Conservation (phyloP, 805 yeast genomes). For the Lachancea fermentati region DNA sequence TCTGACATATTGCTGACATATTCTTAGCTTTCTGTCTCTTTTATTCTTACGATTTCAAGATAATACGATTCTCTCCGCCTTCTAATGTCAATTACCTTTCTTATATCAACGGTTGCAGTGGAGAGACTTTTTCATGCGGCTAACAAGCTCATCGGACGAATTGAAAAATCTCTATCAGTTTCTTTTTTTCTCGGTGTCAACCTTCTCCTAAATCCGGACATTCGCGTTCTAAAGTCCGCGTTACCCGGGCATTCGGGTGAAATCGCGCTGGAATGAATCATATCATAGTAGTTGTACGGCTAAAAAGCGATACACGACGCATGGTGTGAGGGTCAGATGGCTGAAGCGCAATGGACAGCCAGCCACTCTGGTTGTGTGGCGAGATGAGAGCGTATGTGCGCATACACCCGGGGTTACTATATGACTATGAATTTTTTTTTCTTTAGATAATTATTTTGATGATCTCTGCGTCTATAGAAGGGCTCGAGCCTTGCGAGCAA, state of each 20-base stretch:
- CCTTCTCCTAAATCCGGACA: background rate
- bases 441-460: no score
- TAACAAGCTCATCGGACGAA: conserved; percentile 2
- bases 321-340: no score
- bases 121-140: conserved; percentile 1
- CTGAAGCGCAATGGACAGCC: no score
- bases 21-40: background rate
- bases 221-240: background rate
- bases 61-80: no score
- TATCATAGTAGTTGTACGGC: no score
- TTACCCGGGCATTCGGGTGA: background rate
- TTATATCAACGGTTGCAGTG: background rate
- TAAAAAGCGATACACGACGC: no score
- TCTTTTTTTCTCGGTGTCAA: background rate
- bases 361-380: no score
- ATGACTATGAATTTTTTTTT: background rate
- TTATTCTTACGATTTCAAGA: no score
- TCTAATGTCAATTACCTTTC: conserved; percentile 10
- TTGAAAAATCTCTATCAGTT: background rate
- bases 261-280: no score
- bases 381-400: background rate
- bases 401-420: background rate
- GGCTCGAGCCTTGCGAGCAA: no score
- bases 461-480: background rate
- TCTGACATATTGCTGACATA: conserved; percentile 14